Evolutionary conservation across 2,329 filamentous ascomycete genomes (phyloP), one percentile per base, ranked within the genome.

Genomic region (Claviceps humidiphila): DNA sequence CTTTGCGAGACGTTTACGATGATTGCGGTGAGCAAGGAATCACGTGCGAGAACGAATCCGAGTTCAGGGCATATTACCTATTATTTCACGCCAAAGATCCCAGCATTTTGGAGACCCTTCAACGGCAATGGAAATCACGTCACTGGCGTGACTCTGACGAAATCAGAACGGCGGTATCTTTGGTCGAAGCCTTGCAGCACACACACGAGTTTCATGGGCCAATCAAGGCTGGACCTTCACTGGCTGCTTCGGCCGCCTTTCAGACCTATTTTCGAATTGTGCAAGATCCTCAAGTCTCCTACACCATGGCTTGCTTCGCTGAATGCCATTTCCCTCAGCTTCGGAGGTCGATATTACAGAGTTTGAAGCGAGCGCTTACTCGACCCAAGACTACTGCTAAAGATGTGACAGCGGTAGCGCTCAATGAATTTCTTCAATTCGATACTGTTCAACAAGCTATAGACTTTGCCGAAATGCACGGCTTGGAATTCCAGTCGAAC

Each of bases 271-370:
- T 85, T 60, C 71, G 74, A 24, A 80, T 85, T 47, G 68, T 85
- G 30, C 71, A 78, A 57, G 72, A 75, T 42, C 68, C 71, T 0
- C 66, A 70, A 16, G 75, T 83, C 2, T 84, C 82, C 0, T 85
- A 85, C 60, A 83, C 80, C 1, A 83, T 85, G 79, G 82, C 81
- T 14, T 85, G 82, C 58, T 77, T 85, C 54, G 81, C 81, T 6
- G 81, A 85, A 59, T 77, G 81, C n/a, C 80, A 83, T 59, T 84
- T 85, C 53, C 76, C 78, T 42, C 71, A 74, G 39, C 68, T 84
- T 37, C 78, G 82, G 42, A 77, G 78, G 51, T 72, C 74, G 13
- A 76, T 82, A 16, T 62, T 85, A 17, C 73, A 73, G 51, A 74
- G 75, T 16, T 66, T 84, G 22, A 73, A 76, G 49, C 72, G 68